phyloP scores from a whole-genome alignment of 495 filamentous ascomycete species.

The Annulohypoxylon maeteangense region DNA sequence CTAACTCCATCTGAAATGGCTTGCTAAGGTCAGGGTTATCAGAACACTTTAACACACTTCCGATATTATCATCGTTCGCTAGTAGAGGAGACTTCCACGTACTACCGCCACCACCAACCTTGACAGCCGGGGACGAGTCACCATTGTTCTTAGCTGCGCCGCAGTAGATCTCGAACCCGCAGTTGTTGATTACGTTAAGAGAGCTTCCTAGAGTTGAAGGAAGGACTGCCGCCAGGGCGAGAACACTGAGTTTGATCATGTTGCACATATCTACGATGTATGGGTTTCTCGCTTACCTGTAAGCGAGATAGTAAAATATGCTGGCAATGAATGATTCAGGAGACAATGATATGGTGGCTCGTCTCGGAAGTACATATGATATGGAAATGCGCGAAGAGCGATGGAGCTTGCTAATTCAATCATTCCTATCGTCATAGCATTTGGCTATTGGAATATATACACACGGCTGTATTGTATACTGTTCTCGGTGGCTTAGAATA shows the following conservation, averaged over 20 bases:
- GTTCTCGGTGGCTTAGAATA: background rate
- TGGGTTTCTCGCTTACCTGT: background rate
- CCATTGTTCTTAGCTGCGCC: constrained; percentile 40
- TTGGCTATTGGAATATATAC: background rate
- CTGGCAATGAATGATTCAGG: background rate
- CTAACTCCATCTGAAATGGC: constrained; percentile 37
- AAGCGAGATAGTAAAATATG: background rate
- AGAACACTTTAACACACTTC: constrained; percentile 34
- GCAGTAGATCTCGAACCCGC: constrained; percentile 33
- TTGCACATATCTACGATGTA: background rate
- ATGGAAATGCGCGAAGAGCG: background rate
- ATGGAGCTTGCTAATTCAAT: background rate
- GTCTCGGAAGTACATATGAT: background rate
- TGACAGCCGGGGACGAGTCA: background rate
- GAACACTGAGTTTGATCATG: background rate
- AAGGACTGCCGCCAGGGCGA: constrained; percentile 8
- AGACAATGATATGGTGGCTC: no score
- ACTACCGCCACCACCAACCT: background rate
- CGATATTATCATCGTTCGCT: constrained; percentile 33
- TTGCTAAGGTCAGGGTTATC: background rate
- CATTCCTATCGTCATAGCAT: background rate
- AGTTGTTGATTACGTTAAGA: constrained; percentile 31
- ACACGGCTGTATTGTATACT: background rate
- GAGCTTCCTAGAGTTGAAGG: constrained; percentile 6
- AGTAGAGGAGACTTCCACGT: constrained; percentile 24